A percentile compares a stretch with the other conserved stretches of the same genome.
These are phyloP conservation scores for Fusarium albosuccineum DNA, from an alignment of 2,329 filamentous ascomycete genomes.

Conservation along the genomic window DNA sequence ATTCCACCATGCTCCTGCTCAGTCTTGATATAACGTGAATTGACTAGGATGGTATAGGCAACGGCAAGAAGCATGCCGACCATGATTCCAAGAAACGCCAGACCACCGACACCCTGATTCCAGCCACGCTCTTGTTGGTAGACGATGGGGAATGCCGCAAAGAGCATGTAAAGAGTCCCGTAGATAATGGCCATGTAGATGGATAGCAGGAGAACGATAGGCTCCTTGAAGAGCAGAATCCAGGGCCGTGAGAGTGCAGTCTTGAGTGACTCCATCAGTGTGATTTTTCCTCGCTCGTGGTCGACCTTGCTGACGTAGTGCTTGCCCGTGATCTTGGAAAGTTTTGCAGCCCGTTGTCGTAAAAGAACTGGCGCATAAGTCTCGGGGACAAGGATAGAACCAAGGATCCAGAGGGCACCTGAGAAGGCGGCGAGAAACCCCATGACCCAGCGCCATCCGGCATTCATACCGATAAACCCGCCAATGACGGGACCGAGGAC, in stretches of 20 bases:
- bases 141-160: constrained; percentile 75
- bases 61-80: constrained; percentile 37
- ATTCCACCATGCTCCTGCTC: constrained; percentile 36
- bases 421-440: constrained; percentile 82
- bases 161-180: constrained; percentile 79
- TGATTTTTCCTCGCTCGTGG: constrained; percentile 49
- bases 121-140: constrained; percentile 64
- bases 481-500: constrained; percentile 66
- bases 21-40: constrained; percentile 36
- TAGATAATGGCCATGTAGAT: constrained; percentile 86
- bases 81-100: constrained; percentile 41
- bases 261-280: constrained; percentile 62
- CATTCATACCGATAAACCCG: constrained; percentile 76
- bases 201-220: constrained; percentile 83
- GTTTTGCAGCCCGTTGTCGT: constrained; percentile 30
- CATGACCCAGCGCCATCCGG: constrained; percentile 85
- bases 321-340: constrained; percentile 37
- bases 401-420: constrained; percentile 74
- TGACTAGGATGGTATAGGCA: constrained; percentile 34
- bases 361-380: constrained; percentile 86
- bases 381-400: constrained; percentile 85
- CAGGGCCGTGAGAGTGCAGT: constrained; percentile 74
- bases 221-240: constrained; percentile 67
- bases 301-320: constrained; percentile 37
- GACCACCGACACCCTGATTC: constrained; percentile 33